phyloP scores from a whole-genome alignment of 768 basidiomycete species.

The Plicaturopsis crispa region DNA sequence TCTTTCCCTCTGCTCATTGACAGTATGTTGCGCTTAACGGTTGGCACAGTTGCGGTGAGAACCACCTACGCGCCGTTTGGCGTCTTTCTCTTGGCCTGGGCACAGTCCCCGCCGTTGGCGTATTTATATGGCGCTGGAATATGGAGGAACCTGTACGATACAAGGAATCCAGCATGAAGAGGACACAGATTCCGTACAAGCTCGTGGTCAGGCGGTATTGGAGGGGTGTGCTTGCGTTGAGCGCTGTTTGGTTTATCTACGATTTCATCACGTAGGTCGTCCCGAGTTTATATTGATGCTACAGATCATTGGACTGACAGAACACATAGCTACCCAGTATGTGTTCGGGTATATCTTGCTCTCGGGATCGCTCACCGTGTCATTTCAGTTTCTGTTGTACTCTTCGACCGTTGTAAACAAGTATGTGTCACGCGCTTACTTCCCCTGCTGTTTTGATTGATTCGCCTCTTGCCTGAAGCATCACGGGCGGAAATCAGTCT shows the following conservation, averaged over 20 bases:
- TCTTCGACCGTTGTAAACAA: slow-evolving; percentile 67
- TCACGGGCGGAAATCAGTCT: slow-evolving; percentile 45
- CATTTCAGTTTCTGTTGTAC: slow-evolving; percentile 65
- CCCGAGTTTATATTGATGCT: background rate
- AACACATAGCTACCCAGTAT: slow-evolving; percentile 54
- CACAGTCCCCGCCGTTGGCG: slow-evolving; percentile 66
- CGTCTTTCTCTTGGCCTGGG: slow-evolving; percentile 82
- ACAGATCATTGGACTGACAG: too few relatives aligned
- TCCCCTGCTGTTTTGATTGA: background rate
- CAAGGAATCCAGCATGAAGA: slow-evolving; percentile 74
- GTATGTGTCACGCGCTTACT: slow-evolving; percentile 24
- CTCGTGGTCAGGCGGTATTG: slow-evolving; percentile 81
- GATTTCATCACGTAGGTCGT: slow-evolving; percentile 60
- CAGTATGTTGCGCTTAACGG: too few relatives aligned
- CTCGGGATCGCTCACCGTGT: slow-evolving; percentile 1
- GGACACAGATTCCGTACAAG: slow-evolving; percentile 63
- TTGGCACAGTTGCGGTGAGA: slow-evolving; percentile 52
- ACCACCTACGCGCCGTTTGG: slow-evolving; percentile 85
- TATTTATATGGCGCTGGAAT: slow-evolving; percentile 81
- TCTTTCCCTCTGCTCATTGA: background rate
- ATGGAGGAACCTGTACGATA: slow-evolving; percentile 78
- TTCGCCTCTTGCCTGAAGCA: slow-evolving; percentile 26
- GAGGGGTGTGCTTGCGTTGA: slow-evolving; percentile 61
- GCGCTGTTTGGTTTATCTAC: slow-evolving; percentile 78
- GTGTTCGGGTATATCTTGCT: slow-evolving; percentile 16